These are phyloP conservation scores for Sambucus nigra DNA, from an alignment of 129 eudicot genomes.

Conservation along the genomic window DNA sequence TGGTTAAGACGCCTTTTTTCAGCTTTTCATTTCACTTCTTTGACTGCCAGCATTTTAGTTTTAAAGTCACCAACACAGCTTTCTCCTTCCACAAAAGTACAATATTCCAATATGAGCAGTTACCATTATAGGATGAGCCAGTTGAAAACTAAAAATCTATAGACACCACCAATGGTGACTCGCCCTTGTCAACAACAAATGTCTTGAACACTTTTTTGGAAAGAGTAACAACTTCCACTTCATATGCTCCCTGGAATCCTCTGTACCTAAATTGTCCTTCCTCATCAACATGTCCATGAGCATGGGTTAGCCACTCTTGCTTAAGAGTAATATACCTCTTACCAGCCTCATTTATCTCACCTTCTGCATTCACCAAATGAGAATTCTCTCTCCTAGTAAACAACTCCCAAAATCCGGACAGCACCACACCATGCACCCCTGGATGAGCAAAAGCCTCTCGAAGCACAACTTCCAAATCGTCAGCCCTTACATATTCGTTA, in stretches of 20 bases:
- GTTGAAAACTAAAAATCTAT: constrained; percentile 36
- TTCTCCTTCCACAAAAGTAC: no score
- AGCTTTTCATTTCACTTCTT: no score
- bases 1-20: no score
- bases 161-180: constrained; percentile 36
- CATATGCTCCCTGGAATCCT: constrained; percentile 72
- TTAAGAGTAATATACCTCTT: constrained; percentile 50
- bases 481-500: constrained; percentile 70
- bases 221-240: constrained; percentile 27
- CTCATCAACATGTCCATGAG: constrained; percentile 55
- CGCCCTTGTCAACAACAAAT: constrained; percentile 67
- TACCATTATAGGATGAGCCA: no score
- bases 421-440: constrained; percentile 80
- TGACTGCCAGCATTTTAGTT: no score
- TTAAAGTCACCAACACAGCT: no score
- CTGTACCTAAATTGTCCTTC: constrained; percentile 55
- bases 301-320: constrained; percentile 72
- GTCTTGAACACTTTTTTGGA: constrained; percentile 40
- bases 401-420: constrained; percentile 98
- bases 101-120: no score
- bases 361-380: constrained; percentile 81
- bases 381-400: constrained; percentile 79
- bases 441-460: constrained; percentile 90
- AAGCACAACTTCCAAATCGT: constrained; percentile 86
- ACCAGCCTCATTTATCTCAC: constrained; percentile 81